Evolutionary conservation across 192 early-diverging fungal species (phyloP), one percentile per base, ranked within the genome.

Genomic region (Podila minutissima): DNA sequence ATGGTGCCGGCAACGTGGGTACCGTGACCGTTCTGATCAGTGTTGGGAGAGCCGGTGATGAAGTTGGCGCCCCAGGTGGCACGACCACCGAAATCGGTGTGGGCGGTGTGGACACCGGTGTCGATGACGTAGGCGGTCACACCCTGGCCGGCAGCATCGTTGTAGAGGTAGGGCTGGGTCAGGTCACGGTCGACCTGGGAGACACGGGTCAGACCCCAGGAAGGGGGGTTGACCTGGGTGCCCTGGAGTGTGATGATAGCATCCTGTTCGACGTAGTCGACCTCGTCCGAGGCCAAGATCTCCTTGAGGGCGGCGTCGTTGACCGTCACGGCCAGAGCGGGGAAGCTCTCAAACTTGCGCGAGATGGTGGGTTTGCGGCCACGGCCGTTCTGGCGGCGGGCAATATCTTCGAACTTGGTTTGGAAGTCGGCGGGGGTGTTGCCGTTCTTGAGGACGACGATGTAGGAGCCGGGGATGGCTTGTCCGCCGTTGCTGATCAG

Each of bases 181-280:
- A 51, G 35, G 46, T 84, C 81, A 4, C 78, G 83, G 28, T 84
- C 71, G 2, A 74, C 82, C 51, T 66, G 33, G 48, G 74, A 64
- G 22, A 85, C 46, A 19, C 84, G 81, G 7, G 53, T 20, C 3
- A 89, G 63, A 51, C 88, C 88, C 86, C 86, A 89, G 26, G 69
- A 67, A n/a, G 79, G 84, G 22, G 77, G 62, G 32, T 50, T 35
- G 29, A 32, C 22, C 22, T 79, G 82, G 35, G 75, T 32, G 20
- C 28, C 71, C 50, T 28, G 31, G 48, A 74, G 61, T 46, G 72
- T 62, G 65, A 62, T 49, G 72, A 53, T 33, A 38, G 91, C 87
- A 86, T 95, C 94, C 64, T 84, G 85, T 85, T 95, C 94, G 57
- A 95, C 86, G 64, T 88, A 92, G 28, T 71, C 92, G 5, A 95